Percentiles rank a stretch among this genome's conserved stretches.
Evolutionary conservation across 352 stramenopile species (phyloP).

Genomic region (Globisporangium irregulare): DNA sequence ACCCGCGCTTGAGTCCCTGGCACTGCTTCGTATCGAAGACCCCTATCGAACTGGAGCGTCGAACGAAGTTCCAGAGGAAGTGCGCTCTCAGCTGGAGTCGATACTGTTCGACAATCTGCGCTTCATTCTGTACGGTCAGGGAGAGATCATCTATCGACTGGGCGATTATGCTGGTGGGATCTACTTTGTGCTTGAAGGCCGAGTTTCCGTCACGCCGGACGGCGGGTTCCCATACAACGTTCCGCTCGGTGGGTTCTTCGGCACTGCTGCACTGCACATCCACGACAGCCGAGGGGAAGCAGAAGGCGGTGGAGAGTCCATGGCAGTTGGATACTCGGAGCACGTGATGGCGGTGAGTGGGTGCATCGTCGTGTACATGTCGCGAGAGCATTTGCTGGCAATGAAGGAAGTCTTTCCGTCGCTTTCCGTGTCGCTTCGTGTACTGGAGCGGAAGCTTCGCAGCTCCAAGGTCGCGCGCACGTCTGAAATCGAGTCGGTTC

Average conservation of each 20-base stretch:
- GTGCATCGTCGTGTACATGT: constrained; percentile 52
- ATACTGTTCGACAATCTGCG: constrained; percentile 52
- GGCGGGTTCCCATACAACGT: constrained; percentile 26
- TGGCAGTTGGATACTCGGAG: constrained; percentile 28
- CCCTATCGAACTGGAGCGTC: constrained; percentile 15
- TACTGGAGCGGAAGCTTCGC: constrained; percentile 30
- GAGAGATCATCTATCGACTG: constrained; percentile 54
- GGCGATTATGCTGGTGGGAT: constrained; percentile 47
- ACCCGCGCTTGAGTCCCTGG: constrained; percentile 41
- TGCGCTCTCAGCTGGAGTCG: constrained; percentile 35
- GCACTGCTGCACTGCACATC: constrained; percentile 32
- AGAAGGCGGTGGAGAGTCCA: neutral
- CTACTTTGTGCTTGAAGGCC: constrained; percentile 52
- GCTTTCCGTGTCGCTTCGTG: constrained; percentile 25
- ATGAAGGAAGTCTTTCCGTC: constrained; percentile 34
- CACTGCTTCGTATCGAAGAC: constrained; percentile 23
- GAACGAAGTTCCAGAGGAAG: neutral
- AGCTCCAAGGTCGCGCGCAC: constrained; percentile 27
- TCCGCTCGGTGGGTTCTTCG: constrained; percentile 48
- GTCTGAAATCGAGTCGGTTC: constrained; percentile 28
- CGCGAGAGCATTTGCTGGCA: constrained; percentile 37
- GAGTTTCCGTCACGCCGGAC: constrained; percentile 30
- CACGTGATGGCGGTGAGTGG: constrained; percentile 46
- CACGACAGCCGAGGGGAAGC: neutral
- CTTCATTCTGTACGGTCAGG: constrained; percentile 60